Base-by-base conservation (phyloP, 495 filamentous ascomycete species). In the Trichoderma reesei region DNA sequence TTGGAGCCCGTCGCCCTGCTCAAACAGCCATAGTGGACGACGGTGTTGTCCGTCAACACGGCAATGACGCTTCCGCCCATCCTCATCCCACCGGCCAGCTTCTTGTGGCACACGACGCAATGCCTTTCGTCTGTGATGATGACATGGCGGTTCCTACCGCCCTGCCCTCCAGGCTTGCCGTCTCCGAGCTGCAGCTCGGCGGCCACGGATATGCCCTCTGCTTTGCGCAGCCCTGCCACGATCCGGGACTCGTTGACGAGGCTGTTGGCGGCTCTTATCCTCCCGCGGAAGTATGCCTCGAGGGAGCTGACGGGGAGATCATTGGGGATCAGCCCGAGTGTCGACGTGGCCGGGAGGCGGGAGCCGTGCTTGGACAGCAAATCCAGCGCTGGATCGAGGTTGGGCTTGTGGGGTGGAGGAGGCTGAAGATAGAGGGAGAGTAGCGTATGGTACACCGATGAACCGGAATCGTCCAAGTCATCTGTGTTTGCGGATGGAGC, bases 351-450 rank as follows among this genome's bases (percentile, higher is more conserved):
- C 0, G 96, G 92, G 31, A 98, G 83, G 14, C 94, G 88, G 31
- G 92, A 91, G 59, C 94, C 94, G 68, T 98, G 94, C 66, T 88
- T 88, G 48, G 90, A 91, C 5, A 98, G 85, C 44, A 98, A 82
- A n/a, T 85, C 83, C 11, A 98, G 81, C 5, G 94, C 94, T 2
- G 92, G 90, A 0, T 76, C 81, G 68, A 92, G 88, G 67, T 90
- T 90, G 8, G 85, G 83, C 63, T 84, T 74, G 68, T 96, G 81
- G 1, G 88, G 86, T 8, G 86, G 77, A 7, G 91, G 91, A 3
- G 94, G 95, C 4, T 83, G 84, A 5, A 98, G 86, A 70, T 98
- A 98, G 16, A 99, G 83, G 8, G 90, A 90, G 11, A 99, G 81
- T 16, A 98, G 85, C 13, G 86, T 94, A 69, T 96, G 85, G 73